Percentiles rank a stretch among this genome's conserved stretches.
These are phyloP conservation scores for Juglanconis sp. DNA, from an alignment of 2,329 filamentous ascomycete genomes.

Conservation along the genomic window DNA sequence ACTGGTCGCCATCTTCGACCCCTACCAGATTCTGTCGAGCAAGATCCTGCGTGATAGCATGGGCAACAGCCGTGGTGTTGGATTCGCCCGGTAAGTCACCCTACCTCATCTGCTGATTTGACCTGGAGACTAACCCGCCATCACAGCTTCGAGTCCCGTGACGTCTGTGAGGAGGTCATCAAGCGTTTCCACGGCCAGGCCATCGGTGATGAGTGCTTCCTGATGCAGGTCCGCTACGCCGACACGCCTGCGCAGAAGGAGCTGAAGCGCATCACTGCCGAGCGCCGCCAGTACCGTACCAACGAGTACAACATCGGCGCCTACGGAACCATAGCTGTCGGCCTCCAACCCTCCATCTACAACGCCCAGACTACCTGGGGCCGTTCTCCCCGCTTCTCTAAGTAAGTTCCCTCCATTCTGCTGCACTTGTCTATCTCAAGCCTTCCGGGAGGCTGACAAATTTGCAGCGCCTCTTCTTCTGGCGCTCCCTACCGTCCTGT, in stretches of 20 bases:
- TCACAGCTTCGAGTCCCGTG: conserved; percentile 78
- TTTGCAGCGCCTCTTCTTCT: conserved; percentile 16
- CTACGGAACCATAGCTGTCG: conserved; percentile 61
- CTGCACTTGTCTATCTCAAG: neutral
- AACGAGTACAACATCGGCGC: conserved; percentile 86
- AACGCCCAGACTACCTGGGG: conserved; percentile 34
- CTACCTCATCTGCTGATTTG: conserved; percentile 18
- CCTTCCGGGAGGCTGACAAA: conserved; percentile 6
- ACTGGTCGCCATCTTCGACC: conserved; percentile 73
- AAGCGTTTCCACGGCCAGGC: conserved; percentile 77
- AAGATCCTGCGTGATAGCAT: conserved; percentile 91
- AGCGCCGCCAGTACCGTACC: conserved; percentile 91
- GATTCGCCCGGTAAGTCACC: conserved; percentile 79
- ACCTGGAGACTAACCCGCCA: conserved; percentile 16
- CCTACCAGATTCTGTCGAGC: conserved; percentile 83
- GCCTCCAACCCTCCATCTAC: conserved; percentile 50
- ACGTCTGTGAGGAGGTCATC: conserved; percentile 88
- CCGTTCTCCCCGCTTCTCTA: conserved; percentile 27
- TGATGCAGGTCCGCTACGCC: conserved; percentile 92
- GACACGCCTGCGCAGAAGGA: conserved; percentile 97
- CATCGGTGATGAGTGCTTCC: conserved; percentile 73
- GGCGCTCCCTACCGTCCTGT: conserved; percentile 12
- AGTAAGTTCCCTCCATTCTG: conserved; percentile 20
- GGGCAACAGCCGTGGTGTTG: conserved; percentile 92
- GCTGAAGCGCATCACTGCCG: conserved; percentile 91